Evolutionary conservation across 129 eudicot species (phyloP).

Genomic region (Solidago caesia): DNA sequence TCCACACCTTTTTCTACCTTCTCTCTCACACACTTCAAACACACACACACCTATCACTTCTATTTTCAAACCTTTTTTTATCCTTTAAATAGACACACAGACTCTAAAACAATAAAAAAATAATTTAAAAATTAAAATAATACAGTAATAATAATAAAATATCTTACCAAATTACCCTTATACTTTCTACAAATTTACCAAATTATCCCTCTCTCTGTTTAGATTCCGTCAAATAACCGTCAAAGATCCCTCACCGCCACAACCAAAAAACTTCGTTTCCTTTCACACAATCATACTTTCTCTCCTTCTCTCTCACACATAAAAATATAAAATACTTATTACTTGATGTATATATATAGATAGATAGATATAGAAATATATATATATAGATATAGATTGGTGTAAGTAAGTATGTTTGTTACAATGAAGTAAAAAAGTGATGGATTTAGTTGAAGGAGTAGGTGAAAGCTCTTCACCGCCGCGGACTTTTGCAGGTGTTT

Average conservation of each 20-base stretch:
- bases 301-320: too few relatives aligned
- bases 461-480: conserved; percentile 96
- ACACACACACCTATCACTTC: conserved; percentile 22
- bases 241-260: conserved; percentile 38
- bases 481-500: conserved; percentile 44
- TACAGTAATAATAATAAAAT: too few relatives aligned
- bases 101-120: conserved; percentile 8
- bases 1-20: conserved; percentile 7
- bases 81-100: conserved; percentile 21
- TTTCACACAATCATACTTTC: not conserved
- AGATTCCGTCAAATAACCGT: conserved; percentile 44
- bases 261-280: not conserved
- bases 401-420: not conserved
- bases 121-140: not conserved
- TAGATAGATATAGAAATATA: not conserved
- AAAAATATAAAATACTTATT: too few relatives aligned
- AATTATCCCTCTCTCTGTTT: conserved; percentile 20
- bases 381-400: not conserved
- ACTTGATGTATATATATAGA: not conserved
- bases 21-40: conserved; percentile 34
- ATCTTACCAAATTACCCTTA: conserved; percentile 48
- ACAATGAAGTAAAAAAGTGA: conserved; percentile 24
- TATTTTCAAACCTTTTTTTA: conserved; percentile 19
- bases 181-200: conserved; percentile 10
- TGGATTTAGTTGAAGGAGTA: conserved; percentile 85